Percentiles rank a stretch among this genome's conserved stretches.
These are phyloP conservation scores for Penicillium argentinense DNA, from an alignment of 495 filamentous ascomycete species.

Conservation along the genomic window DNA sequence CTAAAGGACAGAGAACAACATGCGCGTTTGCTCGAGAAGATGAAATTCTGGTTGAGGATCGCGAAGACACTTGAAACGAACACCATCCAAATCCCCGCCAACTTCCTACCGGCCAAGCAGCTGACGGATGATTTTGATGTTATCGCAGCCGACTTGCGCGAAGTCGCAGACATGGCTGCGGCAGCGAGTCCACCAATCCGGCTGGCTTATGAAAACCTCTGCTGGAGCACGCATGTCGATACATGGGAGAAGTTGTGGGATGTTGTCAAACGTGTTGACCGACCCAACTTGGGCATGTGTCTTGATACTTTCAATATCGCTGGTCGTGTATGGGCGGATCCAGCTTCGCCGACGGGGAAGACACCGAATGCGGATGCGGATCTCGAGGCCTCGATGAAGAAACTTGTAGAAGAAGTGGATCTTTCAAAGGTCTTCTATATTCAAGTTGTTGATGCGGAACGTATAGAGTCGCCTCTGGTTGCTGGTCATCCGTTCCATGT, in stretches of 20 bases:
- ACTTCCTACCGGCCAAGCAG: conserved; percentile 55
- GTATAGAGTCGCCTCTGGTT: conserved; percentile 53
- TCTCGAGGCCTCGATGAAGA: conserved; percentile 54
- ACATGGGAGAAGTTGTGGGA: conserved; percentile 68
- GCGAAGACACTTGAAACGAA: conserved; percentile 58
- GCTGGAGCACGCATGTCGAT: conserved; percentile 64
- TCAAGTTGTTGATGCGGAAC: conserved; percentile 70
- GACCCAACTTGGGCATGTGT: conserved; percentile 70
- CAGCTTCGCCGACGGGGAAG: conserved; percentile 49
- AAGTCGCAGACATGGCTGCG: conserved; percentile 34
- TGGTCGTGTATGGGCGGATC: conserved; percentile 68
- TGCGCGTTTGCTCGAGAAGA: conserved; percentile 51
- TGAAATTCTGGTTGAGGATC: conserved; percentile 62
- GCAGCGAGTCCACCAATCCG: conserved; percentile 48
- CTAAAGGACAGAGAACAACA: conserved; percentile 59
- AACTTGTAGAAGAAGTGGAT: conserved; percentile 54
- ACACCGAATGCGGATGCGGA: conserved; percentile 56
- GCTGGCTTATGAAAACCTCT: conserved; percentile 68
- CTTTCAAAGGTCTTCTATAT: conserved; percentile 68
- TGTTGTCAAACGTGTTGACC: conserved; percentile 58
- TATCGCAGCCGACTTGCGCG: conserved; percentile 62
- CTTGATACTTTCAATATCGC: conserved; percentile 78
- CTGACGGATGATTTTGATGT: conserved; percentile 52
- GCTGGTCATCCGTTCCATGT: conserved; percentile 61
- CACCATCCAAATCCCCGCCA: conserved; percentile 67